These are phyloP conservation scores for Gossypium gossypioides DNA, from an alignment of 441 rosid genomes.

Conservation along the genomic window DNA sequence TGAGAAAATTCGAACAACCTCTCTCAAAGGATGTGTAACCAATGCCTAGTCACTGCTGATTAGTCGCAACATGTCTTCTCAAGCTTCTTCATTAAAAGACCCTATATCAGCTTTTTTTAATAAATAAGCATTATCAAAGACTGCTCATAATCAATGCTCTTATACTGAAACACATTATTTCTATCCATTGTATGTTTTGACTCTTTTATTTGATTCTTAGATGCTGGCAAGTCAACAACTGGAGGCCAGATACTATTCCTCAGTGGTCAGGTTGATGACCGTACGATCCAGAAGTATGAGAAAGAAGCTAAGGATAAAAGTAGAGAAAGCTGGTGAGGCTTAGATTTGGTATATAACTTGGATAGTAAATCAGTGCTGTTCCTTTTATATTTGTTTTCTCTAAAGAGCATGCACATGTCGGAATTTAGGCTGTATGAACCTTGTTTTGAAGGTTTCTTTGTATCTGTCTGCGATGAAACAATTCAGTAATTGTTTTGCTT, in stretches of 20 bases:
- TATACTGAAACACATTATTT: neutral
- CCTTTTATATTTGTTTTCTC: neutral
- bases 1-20: neutral
- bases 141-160: neutral
- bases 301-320: conserved; percentile 97
- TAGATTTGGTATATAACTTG: neutral
- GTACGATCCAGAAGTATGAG: conserved; percentile 91
- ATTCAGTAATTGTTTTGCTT: no score
- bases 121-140: neutral
- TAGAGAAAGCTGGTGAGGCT: conserved; percentile 86
- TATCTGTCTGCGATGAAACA: no score
- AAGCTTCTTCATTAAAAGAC: neutral
- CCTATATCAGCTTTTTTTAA: neutral
- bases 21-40: neutral
- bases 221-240: conserved; percentile 90
- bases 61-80: neutral
- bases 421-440: no score
- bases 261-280: conserved; percentile 92
- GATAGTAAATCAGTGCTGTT: neutral
- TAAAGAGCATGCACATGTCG: neutral
- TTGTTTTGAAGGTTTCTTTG: no score
- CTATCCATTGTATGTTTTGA: neutral
- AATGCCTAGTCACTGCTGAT: neutral
- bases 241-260: conserved; percentile 96
- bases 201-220: conserved; percentile 27